Base-by-base conservation (phyloP, 2,329 filamentous ascomycete species). In the Chaetomiaceae sp. region DNA sequence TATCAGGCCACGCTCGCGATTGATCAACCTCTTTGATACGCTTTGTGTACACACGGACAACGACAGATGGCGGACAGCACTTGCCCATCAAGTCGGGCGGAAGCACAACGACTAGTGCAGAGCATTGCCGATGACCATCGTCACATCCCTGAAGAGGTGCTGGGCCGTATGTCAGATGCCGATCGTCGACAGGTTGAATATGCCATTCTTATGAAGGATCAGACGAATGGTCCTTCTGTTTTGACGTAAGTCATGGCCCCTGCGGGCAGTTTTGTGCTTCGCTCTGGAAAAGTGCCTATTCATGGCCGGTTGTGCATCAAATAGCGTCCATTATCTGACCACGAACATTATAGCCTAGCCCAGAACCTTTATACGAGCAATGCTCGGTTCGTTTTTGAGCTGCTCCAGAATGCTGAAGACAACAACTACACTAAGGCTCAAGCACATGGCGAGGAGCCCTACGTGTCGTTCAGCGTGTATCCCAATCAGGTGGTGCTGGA, bases 331-430 rank as follows among this genome's bases (percentile, higher is more conserved):
- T 30, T 37, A 36, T 37, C 41, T 43, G 32, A 43, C 41, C 41
- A 35, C 14, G 22, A 37, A 29, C 15, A 20, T 29, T 43, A 36
- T 30, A 73, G 70, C 11, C 50, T 73, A n/a, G 65, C 67, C 1
- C 63, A 61, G 30, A 66, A 72, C 26, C 54, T 74, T 0, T 72
- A 73, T 49, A 58, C 63, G 0, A 71, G 62, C 38, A 62, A 66
- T 6, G 64, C 70, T 0, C 65, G 70, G 26, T 78, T 77, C 51
- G 58, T 78, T 1, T 71, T 75, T 27, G 74, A 78, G 55, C 55
- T 79, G 1, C 64, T 78, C 0, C 74, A 77, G 49, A 79, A 78
- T 54, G 72, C 73, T 4, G 75, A 79, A 36, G 73, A 77, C 55
- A 49, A 49, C 42, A n/a, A 38, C 38, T 49, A 32, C 51, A 45